Conservation (phyloP, 495 filamentous ascomycete genomes). For the Usnea hakonensis region DNA sequence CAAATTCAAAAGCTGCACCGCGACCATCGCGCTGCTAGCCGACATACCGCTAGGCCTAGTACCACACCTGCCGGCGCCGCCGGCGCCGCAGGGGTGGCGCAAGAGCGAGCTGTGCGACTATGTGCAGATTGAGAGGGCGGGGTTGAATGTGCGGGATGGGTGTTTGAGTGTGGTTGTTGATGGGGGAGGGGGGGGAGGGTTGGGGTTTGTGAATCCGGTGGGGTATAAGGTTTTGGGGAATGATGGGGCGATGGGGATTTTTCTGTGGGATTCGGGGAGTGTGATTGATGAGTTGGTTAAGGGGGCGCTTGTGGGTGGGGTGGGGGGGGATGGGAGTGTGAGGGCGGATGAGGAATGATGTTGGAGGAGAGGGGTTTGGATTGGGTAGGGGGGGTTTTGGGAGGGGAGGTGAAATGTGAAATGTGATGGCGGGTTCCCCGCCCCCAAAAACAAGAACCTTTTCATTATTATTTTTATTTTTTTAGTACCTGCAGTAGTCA, state of each 20-base stretch:
- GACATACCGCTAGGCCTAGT: not conserved
- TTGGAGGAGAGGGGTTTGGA: too few relatives aligned
- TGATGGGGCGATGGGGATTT: not conserved
- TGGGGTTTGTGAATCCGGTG: not conserved
- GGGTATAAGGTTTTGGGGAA: not conserved
- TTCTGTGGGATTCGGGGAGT: not conserved
- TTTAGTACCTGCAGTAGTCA: too few relatives aligned
- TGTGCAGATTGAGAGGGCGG: not conserved
- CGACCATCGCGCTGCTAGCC: not conserved
- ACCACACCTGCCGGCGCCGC: not conserved
- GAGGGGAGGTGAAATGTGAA: too few relatives aligned
- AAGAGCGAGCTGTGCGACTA: not conserved
- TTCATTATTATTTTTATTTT: too few relatives aligned
- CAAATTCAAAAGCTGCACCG: not conserved
- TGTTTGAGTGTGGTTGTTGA: not conserved
- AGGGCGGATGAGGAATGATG: too few relatives aligned
- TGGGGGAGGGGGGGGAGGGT: not conserved
- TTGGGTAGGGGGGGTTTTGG: too few relatives aligned
- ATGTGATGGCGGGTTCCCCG: too few relatives aligned
- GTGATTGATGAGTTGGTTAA: not conserved
- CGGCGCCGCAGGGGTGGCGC: not conserved
- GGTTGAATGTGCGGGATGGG: not conserved
- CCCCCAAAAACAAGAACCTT: too few relatives aligned
- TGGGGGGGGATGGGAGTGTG: not conserved
- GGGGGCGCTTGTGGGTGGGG: too few relatives aligned